These are phyloP conservation scores for Fusarium sp. DNA, from an alignment of 2,329 filamentous ascomycete species.

Conservation along the genomic window DNA sequence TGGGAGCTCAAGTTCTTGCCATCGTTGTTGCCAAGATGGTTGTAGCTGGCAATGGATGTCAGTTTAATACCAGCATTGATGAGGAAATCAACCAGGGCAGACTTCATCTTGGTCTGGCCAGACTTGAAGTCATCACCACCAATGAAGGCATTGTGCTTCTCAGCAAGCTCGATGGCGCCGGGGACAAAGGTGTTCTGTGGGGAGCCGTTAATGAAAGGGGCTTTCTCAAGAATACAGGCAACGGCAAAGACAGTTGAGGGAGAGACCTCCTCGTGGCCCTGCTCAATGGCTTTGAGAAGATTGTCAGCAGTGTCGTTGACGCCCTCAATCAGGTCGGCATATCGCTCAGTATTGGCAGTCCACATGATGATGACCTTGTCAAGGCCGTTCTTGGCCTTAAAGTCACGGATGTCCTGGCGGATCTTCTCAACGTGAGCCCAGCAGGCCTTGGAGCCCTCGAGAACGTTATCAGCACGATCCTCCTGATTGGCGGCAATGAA, in stretches of 20 bases:
- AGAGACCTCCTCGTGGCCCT: conserved; percentile 88
- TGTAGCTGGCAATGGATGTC: conserved; percentile 98
- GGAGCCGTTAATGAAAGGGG: conserved; percentile 98
- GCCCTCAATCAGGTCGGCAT: conserved; percentile 84
- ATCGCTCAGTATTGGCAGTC: conserved; percentile 99
- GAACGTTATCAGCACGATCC: conserved; percentile 90
- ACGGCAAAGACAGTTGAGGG: conserved; percentile 97
- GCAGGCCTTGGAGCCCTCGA: conserved; percentile 85
- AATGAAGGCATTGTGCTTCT: conserved; percentile 88
- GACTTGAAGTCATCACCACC: conserved; percentile 99
- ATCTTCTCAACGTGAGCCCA: conserved; percentile 91
- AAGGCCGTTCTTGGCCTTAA: conserved; percentile 84
- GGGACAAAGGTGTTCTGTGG: conserved; percentile 99
- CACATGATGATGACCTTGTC: conserved; percentile 98
- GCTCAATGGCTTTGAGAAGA: conserved; percentile 85
- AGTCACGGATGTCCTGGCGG: conserved; percentile 91
- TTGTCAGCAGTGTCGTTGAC: conserved; percentile 98
- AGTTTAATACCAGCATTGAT: conserved; percentile 99
- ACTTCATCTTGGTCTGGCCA: conserved; percentile 99
- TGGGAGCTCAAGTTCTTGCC: conserved; percentile 98
- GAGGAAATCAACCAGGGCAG: conserved; percentile 95
- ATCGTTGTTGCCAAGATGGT: conserved; percentile 99
- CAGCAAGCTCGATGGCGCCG: conserved; percentile 87
- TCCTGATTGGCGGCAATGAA: conserved; percentile 99
- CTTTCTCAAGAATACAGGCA: conserved; percentile 87